A percentile compares a stretch with the other conserved stretches of the same genome.
Evolutionary conservation across 2,329 filamentous ascomycete species (phyloP).

Genomic region (Hypoxylon sp.): DNA sequence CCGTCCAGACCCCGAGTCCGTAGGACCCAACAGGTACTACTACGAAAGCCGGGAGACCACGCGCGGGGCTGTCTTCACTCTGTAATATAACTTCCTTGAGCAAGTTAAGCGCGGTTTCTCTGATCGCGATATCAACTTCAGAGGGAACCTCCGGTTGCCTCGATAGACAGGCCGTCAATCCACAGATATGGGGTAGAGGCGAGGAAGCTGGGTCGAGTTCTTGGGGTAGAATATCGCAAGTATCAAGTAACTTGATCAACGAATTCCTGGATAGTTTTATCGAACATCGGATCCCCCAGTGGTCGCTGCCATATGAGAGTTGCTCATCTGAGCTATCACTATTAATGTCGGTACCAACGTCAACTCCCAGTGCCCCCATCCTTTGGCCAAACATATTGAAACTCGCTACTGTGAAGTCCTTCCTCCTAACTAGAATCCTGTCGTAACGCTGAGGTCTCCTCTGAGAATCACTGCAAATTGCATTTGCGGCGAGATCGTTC

Average conservation of each 20-base stretch:
- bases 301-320: slow-evolving; percentile 63
- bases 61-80: slow-evolving; percentile 37
- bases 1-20: slow-evolving; percentile 72
- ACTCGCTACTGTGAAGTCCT: slow-evolving; percentile 56
- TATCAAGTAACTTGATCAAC: slow-evolving; percentile 34
- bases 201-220: slow-evolving; percentile 49
- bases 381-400: slow-evolving; percentile 72
- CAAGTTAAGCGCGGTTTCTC: slow-evolving; percentile 61
- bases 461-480: slow-evolving; percentile 61
- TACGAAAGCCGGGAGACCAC: slow-evolving; percentile 59
- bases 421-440: slow-evolving; percentile 67
- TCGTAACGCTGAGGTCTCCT: slow-evolving; percentile 75
- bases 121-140: slow-evolving; percentile 56
- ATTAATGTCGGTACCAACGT: neutral
- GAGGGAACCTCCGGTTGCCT: slow-evolving; percentile 61
- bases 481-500: slow-evolving; percentile 68
- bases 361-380: slow-evolving; percentile 40
- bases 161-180: slow-evolving; percentile 57
- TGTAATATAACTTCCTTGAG: slow-evolving; percentile 61
- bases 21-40: slow-evolving; percentile 76
- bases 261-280: slow-evolving; percentile 49
- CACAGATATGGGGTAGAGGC: slow-evolving; percentile 51
- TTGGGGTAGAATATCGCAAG: slow-evolving; percentile 53
- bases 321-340: slow-evolving; percentile 21
- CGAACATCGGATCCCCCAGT: slow-evolving; percentile 68